Base-by-base conservation (phyloP, 2,329 filamentous ascomycete genomes). In the Fusarium longipes region DNA sequence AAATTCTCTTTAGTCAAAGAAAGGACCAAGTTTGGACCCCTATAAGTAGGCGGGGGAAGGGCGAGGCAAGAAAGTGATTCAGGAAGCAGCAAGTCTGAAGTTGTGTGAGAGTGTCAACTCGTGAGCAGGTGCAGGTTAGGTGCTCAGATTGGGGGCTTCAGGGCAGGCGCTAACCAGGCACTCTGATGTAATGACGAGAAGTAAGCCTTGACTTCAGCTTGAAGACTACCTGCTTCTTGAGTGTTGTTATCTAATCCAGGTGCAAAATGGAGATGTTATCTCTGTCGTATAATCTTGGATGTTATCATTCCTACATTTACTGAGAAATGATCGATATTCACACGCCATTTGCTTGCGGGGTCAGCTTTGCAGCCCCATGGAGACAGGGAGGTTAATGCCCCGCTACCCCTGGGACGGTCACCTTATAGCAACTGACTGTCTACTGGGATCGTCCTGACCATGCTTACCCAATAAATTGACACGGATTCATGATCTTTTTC, bases 331-430 rank as follows among this genome's bases (percentile, higher is more conserved):
- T 63, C 24, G 11, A 58, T 40, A 30, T 42, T 40, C 57, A 44
- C 43, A 64, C 59, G 59, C 60, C 43, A 64, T 51, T 45, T 20
- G 43, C 54, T 45, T 64, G 60, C 60, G 59, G 60, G 60, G 60
- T 63, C 52, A 40, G 24, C 22, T 30, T 30, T 35, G 6, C 18
- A n/a, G 42, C 50, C 48, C 30, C n/a, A n/a, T n/a, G 32, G 15
- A 27, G 44, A 15, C n/a, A n/a, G n/a, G n/a, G n/a, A 47, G 18
- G 44, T 24, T 27, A 27, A 50, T 29, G 38, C 57, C 57, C 57
- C 45, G 33, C 45, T 39, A 35, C 60, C 58, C 58, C 60, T 63
- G 39, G 40, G 52, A 51, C 25, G 39, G 10, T 51, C 24, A 12
- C 56, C 59, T 58, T 63, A 63, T 39, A 63, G 44, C 38, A 33